A percentile compares a stretch with the other conserved stretches of the same genome.
phyloP scores from a whole-genome alignment of 208 protist genomes.

The Crithidia acanthocephali region DNA sequence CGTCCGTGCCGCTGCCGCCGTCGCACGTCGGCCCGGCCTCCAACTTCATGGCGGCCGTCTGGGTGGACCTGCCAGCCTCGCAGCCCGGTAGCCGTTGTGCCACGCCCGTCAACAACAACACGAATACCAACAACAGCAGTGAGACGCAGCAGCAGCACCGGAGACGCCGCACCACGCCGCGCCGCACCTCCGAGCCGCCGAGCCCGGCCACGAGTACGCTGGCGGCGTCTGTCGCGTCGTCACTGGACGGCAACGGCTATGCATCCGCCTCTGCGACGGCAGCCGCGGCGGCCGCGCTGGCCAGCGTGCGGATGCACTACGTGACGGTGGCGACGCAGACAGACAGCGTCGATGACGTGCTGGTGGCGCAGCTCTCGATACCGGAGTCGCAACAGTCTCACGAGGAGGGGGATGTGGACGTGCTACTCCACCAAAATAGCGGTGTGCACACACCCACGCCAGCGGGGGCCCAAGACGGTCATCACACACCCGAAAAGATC shows the following conservation, averaged over 20 bases:
- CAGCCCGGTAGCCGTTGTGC: constrained; percentile 32
- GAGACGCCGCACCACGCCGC: constrained; percentile 47
- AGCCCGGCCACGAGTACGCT: constrained; percentile 48
- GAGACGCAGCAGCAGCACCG: constrained; percentile 16
- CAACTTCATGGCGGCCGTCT: constrained; percentile 47
- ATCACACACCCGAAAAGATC: constrained; percentile 13
- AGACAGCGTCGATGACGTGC: neutral
- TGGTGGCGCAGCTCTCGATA: neutral
- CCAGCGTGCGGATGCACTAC: constrained; percentile 17
- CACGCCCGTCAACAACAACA: constrained; percentile 26
- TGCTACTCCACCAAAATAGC: neutral
- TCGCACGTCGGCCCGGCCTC: constrained; percentile 33
- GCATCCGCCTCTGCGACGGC: neutral
- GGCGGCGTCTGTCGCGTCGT: constrained; percentile 38
- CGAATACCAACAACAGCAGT: neutral
- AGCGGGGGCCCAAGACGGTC: neutral
- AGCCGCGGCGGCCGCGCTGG: constrained; percentile 6
- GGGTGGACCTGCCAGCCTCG: constrained; percentile 43
- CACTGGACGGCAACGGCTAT: constrained; percentile 20
- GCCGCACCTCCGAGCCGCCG: constrained; percentile 35
- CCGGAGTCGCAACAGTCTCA: neutral
- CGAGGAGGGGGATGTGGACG: too few species aligned
- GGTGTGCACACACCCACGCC: neutral
- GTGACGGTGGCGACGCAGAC: constrained; percentile 34
- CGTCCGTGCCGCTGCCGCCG: constrained; percentile 31